phyloP scores from a whole-genome alignment of 768 basidiomycete species.

The Dentipellis fragilis region DNA sequence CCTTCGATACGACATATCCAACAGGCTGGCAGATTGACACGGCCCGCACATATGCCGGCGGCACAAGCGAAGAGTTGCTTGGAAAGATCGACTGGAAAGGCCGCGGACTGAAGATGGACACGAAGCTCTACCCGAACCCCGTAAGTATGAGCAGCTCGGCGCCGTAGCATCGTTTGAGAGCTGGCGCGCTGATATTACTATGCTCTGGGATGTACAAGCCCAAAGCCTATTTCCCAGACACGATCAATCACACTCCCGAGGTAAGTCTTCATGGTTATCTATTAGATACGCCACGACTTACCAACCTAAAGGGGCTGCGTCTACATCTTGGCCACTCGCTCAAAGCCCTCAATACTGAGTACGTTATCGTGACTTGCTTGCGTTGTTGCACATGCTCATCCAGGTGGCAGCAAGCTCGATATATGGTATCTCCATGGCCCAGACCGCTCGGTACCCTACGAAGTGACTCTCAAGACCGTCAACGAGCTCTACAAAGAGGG shows the following conservation, averaged over 20 bases:
- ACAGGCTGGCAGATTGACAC: slow-evolving; percentile 18
- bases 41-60: slow-evolving; percentile 17
- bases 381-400: neutral
- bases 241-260: slow-evolving; percentile 14
- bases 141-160: slow-evolving; percentile 10
- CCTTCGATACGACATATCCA: neutral
- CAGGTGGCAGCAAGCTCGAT: slow-evolving; percentile 21
- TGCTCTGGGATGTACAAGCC: neutral
- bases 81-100: slow-evolving; percentile 39
- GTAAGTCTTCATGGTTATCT: slow-evolving; percentile 1
- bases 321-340: slow-evolving; percentile 24
- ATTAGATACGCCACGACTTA: neutral
- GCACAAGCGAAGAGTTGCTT: slow-evolving; percentile 30
- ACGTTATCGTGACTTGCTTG: slow-evolving; percentile 1
- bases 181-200: neutral
- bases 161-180: neutral
- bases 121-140: slow-evolving; percentile 41
- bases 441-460: slow-evolving; percentile 34
- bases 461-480: slow-evolving; percentile 35
- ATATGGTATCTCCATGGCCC: slow-evolving; percentile 41
- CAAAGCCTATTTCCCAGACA: slow-evolving; percentile 6
- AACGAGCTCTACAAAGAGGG: slow-evolving; percentile 43
- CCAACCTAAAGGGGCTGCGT: slow-evolving; percentile 22
- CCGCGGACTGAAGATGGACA: slow-evolving; percentile 45
- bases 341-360: slow-evolving; percentile 41